Base-by-base conservation (phyloP, 306 rosid species). In the Pyrus bretschneideri region DNA sequence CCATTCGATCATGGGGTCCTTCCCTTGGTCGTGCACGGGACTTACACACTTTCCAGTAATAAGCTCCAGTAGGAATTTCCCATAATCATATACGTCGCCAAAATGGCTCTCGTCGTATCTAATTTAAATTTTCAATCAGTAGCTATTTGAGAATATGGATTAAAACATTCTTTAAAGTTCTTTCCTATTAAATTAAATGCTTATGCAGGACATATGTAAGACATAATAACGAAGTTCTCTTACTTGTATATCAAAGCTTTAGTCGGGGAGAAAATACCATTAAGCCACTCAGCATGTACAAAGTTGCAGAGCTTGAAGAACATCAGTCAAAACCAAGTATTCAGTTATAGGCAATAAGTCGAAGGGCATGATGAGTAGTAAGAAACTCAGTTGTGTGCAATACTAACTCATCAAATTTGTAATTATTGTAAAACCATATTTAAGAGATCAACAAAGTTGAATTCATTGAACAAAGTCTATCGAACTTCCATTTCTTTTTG, bases 1-100 rank as follows among this genome's bases (percentile, higher is more conserved):
- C 85, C 85, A 82, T 3, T 82, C 69, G 9, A 69, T 75, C 45
- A 82, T 44, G 72, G 79, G 52, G 23, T 70, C 79, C 9, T 77
- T 51, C 29, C 55, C 73, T 52, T 23, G 54, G 70, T 61, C 63
- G 8, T 59, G 45, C 60, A 81, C 77, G 74, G n/a, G 27, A 23
- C 1, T 3, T 11, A 61, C 68, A 54, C 25, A 38, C 65, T 77
- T 82, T 40, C 79, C 79, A 1, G 76, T 73, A 21, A 82, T 61
- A 35, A 82, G 82, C 69, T 82, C 82, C 14, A 82, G 76, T 31
- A 82, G 72, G 57, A 82, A 69, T 68, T 15, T 40, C 25, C 82
- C 82, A 23, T 78, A 82, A 61, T 64, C 82, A 49, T 31, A 72
- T 4, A 69, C 63, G 17, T 78, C 85, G 8, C 60, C 69, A 38